Evolutionary conservation across 805 yeast genomes (phyloP), one percentile per base, ranked within the genome.

Genomic region (Saccharomycopsis schoenii): DNA sequence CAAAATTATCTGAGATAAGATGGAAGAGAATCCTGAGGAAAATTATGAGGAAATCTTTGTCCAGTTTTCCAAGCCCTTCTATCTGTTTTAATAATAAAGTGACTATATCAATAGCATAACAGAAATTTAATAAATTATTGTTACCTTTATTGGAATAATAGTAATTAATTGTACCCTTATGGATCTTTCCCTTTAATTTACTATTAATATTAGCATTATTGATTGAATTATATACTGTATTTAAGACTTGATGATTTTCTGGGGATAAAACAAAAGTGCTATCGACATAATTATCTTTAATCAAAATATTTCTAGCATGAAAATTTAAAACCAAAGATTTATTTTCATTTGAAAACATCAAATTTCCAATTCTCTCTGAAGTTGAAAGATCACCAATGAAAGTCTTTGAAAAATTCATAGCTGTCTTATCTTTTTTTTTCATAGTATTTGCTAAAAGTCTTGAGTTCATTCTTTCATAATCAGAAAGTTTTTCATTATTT

Each of bases 51-150:
- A 39, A 55, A 14, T 57, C 55, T 10, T 17, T 42, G 24, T 50
- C 55, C 10, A 51, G 10, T 2, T 51, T 42, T 14, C 57, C 67
- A 1, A 83, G 67, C 2, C 71, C 63, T 62, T 84, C 88, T 0
- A 83, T 69, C 17, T 82, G 60, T 52, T 76, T 70, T 25, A 84
- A 68, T 0, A 80, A 64, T 0, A 81, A 60, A 1, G 81, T 76
- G 0, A 81, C 67, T 0, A 89, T 86, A 2, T 88, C 86, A 17
- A 83, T 62, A 1, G 73, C 63, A 57, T 71, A 68, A 55, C 70
- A 67, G 2, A 65, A 64, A 42, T 6, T 61, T 15, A 3, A 24
- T 11, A 10, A 59, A 36, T 43, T 57, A 17, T 15, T 66, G 12
- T 15, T 66, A 11, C 61, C 40, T 11, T 47, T 42, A 25, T 64